Evolutionary conservation across 768 basidiomycete species (phyloP).

Genomic region (Leucosporidium yakuticum): DNA sequence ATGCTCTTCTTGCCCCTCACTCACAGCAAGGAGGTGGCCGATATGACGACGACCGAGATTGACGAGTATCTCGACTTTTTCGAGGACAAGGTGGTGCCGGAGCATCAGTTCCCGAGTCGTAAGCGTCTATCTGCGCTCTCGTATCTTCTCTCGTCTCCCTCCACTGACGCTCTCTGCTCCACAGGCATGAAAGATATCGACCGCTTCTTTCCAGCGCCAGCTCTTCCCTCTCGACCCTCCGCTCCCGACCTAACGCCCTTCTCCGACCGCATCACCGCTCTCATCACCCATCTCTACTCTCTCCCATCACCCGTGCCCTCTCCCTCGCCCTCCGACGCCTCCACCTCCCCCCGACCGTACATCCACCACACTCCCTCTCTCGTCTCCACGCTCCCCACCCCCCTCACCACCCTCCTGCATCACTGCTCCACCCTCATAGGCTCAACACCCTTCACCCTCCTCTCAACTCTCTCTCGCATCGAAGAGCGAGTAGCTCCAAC

Average conservation of each 20-base stretch:
- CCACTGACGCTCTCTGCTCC: neutral
- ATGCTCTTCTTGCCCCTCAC: no score
- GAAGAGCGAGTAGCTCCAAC: neutral
- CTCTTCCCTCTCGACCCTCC: neutral
- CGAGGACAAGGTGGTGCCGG: constrained; percentile 16
- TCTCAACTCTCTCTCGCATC: constrained; percentile 1
- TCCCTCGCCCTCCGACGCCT: no score
- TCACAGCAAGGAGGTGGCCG: constrained; percentile 1
- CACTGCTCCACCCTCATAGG: constrained; percentile 1
- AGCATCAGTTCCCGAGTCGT: neutral
- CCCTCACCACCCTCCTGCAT: neutral
- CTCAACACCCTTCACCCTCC: neutral
- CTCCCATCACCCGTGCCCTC: no score
- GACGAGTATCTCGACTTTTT: constrained; percentile 31
- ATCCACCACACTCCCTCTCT: neutral
- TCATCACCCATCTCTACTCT: no score
- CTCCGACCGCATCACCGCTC: no score
- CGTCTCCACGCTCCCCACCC: neutral
- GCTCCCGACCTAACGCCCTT: no score
- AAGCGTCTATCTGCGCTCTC: neutral
- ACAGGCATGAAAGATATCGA: constrained; percentile 11
- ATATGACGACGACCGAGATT: constrained; percentile 8
- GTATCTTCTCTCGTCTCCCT: neutral
- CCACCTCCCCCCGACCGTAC: neutral
- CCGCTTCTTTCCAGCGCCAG: constrained; percentile 11